Conservation (phyloP, 768 basidiomycete species). For the Cystoderma amianthinum region DNA sequence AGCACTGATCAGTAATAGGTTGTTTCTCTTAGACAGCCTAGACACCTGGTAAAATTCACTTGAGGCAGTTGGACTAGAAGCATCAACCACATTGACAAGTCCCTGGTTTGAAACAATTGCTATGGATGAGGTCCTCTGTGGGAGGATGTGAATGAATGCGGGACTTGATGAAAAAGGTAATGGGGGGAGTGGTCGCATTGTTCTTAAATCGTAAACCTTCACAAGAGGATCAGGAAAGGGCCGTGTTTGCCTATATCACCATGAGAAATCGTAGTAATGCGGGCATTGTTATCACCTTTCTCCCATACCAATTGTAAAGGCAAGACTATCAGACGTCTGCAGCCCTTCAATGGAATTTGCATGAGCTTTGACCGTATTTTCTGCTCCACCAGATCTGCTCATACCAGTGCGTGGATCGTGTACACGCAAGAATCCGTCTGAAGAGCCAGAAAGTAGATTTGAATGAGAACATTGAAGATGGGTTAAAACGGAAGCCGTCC, state of each 20-base stretch:
- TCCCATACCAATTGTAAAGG: slow-evolving; percentile 84
- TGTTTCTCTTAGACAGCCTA: too few species aligned
- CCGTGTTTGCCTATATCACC: slow-evolving; percentile 64
- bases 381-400: slow-evolving; percentile 36
- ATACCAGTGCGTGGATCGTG: slow-evolving; percentile 65
- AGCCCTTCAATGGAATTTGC: slow-evolving; percentile 77
- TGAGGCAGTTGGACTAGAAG: slow-evolving; percentile 56
- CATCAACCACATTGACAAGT: slow-evolving; percentile 80
- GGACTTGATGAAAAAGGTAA: slow-evolving; percentile 85
- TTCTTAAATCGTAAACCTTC: slow-evolving; percentile 87
- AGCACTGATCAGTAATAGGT: too few species aligned
- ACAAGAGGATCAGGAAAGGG: slow-evolving; percentile 89
- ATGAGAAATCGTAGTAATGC: slow-evolving; percentile 2
- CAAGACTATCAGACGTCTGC: slow-evolving; percentile 69
- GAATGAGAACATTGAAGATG: slow-evolving; percentile 65
- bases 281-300: slow-evolving; percentile 48
- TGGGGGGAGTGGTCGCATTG: slow-evolving; percentile 75
- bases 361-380: slow-evolving; percentile 70
- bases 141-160: slow-evolving; percentile 76
- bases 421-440: slow-evolving; percentile 68
- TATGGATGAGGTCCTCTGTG: slow-evolving; percentile 67
- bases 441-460: slow-evolving; percentile 56
- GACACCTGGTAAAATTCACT: slow-evolving; percentile 84
- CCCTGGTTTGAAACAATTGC: slow-evolving; percentile 77
- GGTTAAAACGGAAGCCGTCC: slow-evolving; percentile 50